These are phyloP conservation scores for Magnusiomyces tetraspermus DNA, from an alignment of 1,139 yeast genomes.

Conservation along the genomic window DNA sequence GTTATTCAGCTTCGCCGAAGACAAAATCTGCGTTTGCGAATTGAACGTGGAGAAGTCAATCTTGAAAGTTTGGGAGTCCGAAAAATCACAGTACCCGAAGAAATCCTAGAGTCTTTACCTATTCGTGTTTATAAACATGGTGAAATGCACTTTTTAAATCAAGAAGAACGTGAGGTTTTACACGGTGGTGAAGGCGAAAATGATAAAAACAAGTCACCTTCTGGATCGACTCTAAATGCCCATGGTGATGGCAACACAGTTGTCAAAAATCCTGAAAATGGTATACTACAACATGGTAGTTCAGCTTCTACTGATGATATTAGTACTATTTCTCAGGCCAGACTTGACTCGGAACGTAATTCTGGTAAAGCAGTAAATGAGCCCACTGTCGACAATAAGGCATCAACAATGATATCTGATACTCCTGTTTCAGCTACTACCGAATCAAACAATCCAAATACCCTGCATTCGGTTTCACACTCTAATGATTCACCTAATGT, in stretches of 20 bases:
- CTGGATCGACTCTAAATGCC: not conserved
- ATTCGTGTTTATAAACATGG: constrained; percentile 16
- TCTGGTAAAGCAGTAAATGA: too few species aligned
- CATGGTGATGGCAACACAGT: not conserved
- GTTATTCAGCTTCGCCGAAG: constrained; percentile 18
- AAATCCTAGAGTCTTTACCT: constrained; percentile 21
- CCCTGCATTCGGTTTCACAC: too few species aligned
- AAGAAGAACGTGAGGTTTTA: not conserved
- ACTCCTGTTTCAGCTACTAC: too few species aligned
- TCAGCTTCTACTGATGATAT: not conserved
- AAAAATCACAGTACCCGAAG: constrained; percentile 22
- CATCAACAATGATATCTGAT: not conserved
- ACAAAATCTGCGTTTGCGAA: constrained; percentile 19
- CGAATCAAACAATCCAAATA: too few species aligned
- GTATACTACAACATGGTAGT: not conserved
- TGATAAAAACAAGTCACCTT: not conserved
- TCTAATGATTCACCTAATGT: too few species aligned
- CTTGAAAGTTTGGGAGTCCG: constrained; percentile 23
- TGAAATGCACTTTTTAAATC: constrained; percentile 11
- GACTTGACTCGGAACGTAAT: too few species aligned
- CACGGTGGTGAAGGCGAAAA: not conserved
- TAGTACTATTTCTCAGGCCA: not conserved
- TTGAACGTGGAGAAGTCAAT: constrained; percentile 24
- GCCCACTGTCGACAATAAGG: too few species aligned
- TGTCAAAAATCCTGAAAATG: not conserved